Percentiles rank a stretch among this genome's conserved stretches.
Evolutionary conservation across 2,329 filamentous ascomycete genomes (phyloP).

Genomic region (Dendryphion nanum): DNA sequence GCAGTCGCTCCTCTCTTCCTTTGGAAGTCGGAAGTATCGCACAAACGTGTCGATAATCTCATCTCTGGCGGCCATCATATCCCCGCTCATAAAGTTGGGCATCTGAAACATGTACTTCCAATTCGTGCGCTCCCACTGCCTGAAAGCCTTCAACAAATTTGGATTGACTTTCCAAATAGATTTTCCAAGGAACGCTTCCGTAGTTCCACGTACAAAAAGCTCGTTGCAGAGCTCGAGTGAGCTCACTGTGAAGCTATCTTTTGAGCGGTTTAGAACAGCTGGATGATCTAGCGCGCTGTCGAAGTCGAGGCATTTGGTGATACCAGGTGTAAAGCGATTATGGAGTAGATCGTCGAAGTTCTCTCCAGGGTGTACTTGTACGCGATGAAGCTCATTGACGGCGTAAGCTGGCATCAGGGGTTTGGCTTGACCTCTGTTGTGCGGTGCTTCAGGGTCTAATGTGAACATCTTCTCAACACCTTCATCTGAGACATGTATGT

Average conservation of each 20-base stretch:
- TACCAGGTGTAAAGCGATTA: background rate
- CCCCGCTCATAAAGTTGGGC: conserved; percentile 6
- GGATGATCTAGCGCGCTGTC: conserved; percentile 4
- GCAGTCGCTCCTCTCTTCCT: conserved; percentile 3
- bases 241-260: conserved; percentile 1
- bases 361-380: no score
- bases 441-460: background rate
- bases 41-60: conserved; percentile 6
- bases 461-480: conserved; percentile 4
- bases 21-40: conserved; percentile 6
- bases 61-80: conserved; percentile 10
- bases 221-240: conserved; percentile 7
- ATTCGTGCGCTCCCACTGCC: conserved; percentile 10
- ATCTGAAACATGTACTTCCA: conserved; percentile 15
- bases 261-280: background rate
- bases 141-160: conserved; percentile 7
- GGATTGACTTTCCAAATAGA: conserved; percentile 2
- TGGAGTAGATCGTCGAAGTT: background rate
- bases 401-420: background rate
- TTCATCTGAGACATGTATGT: conserved; percentile 4
- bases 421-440: background rate
- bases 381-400: no score
- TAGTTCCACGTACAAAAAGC: conserved; percentile 1
- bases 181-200: conserved; percentile 7
- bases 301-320: no score